Evolutionary conservation across 1,139 yeast genomes (phyloP).

Genomic region (Kluyveromyces sp.): DNA sequence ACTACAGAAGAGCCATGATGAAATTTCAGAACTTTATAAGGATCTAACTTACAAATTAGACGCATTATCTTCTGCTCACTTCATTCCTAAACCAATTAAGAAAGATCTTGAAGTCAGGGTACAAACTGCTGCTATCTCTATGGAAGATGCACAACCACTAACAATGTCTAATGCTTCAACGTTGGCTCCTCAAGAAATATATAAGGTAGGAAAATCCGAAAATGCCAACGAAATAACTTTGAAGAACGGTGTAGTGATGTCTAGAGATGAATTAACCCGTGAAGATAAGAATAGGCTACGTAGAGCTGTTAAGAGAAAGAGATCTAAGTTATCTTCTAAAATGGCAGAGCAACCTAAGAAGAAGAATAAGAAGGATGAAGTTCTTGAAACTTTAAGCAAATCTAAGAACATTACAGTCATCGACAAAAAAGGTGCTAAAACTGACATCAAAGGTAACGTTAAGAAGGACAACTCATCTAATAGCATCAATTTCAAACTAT

Average conservation of each 20-base stretch:
- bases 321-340: conserved; percentile 46
- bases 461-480: conserved; percentile 32
- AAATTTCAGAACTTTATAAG: conserved; percentile 59
- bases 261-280: conserved; percentile 75
- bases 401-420: conserved; percentile 75
- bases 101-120: conserved; percentile 75
- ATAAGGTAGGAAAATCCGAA: conserved; percentile 45
- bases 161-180: conserved; percentile 67
- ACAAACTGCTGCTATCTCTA: conserved; percentile 67
- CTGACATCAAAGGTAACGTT: conserved; percentile 63
- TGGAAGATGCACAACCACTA: conserved; percentile 97
- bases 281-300: conserved; percentile 85
- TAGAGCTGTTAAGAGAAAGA: conserved; percentile 79
- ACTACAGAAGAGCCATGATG: conserved; percentile 65
- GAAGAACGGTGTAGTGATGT: conserved; percentile 72
- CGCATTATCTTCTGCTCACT: conserved; percentile 85
- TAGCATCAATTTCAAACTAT: conserved; percentile 25
- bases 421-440: conserved; percentile 68
- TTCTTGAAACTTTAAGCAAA: conserved; percentile 64
- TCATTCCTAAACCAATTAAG: conserved; percentile 84
- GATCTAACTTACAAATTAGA: conserved; percentile 68
- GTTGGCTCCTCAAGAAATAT: conserved; percentile 95
- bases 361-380: conserved; percentile 52
- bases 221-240: conserved; percentile 59
- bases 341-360: conserved; percentile 35